Base-by-base conservation (phyloP, 345 rosid genomes). In the Acer saccharum region DNA sequence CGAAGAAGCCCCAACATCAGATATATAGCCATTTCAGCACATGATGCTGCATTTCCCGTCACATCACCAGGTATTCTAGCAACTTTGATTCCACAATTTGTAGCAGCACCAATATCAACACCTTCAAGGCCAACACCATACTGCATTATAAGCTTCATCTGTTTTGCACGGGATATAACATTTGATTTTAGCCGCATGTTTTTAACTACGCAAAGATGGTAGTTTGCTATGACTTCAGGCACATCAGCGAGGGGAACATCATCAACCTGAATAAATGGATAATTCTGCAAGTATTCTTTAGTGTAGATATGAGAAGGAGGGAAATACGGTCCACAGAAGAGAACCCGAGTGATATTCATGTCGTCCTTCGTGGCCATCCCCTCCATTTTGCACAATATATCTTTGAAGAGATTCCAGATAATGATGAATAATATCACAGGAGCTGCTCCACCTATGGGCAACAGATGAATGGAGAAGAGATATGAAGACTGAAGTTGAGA, bases 61-160 rank as follows among this genome's bases (percentile, higher is more conserved):
- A 78, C 61, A n/a, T 76, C 90, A 77, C 96, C 78, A 6, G 98
- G 97, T 78, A 95, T 93, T 80, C 96, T 88, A 65, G 95, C 98
- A 14, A 95, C 96, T 86, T 88, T 90, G 66, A 95, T 91, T 73
- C 98, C 94, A 62, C 69, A 67, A 48, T 80, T 92, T 20, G 93
- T 90, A 75, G 99, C 98, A 83, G 98, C 92, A 55, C 89, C 91
- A 81, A 93, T 82, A 77, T 95, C 93, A 78, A 95, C 87, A 73
- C 98, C 99, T 94, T 95, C 98, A 12, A 95, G 89, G 67, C 98
- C 98, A 81, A 94, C 97, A 80, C 97, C 98, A 58, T 67, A 95
- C 84, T 93, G 98, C 93, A 95, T 83, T 65, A 93, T 66, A 75
- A 95, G 85, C 88, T 90, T 95, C 97, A 90, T 87, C 68, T 82